phyloP scores from a whole-genome alignment of 1,139 yeast genomes.

The Candida glucosophila region DNA sequence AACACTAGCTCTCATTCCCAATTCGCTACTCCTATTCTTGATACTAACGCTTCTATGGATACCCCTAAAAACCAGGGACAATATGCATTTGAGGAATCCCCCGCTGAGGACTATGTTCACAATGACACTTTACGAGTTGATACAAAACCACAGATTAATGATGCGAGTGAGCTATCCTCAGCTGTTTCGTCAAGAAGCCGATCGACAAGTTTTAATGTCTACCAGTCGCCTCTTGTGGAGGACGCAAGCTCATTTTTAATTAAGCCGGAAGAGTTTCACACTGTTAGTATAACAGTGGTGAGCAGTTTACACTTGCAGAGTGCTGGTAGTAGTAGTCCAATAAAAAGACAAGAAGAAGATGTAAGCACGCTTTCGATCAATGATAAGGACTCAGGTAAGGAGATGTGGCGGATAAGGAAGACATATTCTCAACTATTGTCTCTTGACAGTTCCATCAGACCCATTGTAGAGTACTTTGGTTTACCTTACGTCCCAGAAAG shows the following conservation, averaged over 20 bases:
- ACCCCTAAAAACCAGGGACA: too few relatives aligned
- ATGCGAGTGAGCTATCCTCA: too few relatives aligned
- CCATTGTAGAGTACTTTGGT: constrained; percentile 47
- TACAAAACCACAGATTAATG: too few relatives aligned
- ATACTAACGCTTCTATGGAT: too few relatives aligned
- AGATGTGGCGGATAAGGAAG: constrained; percentile 67
- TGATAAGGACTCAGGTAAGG: constrained; percentile 52
- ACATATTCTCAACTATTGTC: constrained; percentile 44
- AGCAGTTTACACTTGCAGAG: constrained; percentile 40
- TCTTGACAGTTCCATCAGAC: constrained; percentile 50
- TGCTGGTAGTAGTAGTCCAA: constrained; percentile 9
- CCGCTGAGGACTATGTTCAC: too few relatives aligned
- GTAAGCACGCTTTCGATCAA: constrained; percentile 51
- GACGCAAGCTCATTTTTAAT: constrained; percentile 36
- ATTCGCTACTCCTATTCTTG: too few relatives aligned
- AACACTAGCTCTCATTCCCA: too few relatives aligned
- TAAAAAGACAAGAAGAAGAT: constrained; percentile 43
- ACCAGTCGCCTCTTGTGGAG: constrained; percentile 21
- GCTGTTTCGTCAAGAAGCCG: too few relatives aligned
- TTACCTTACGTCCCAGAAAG: constrained; percentile 59
- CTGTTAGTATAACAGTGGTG: constrained; percentile 50
- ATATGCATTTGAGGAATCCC: too few relatives aligned
- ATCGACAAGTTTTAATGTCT: constrained; percentile 15
- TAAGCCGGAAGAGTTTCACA: constrained; percentile 58
- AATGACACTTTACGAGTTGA: too few relatives aligned